Evolutionary conservation across 2,329 filamentous ascomycete species (phyloP), one percentile per base, ranked within the genome.

Genomic region (Drechslerella stenobrocha): DNA sequence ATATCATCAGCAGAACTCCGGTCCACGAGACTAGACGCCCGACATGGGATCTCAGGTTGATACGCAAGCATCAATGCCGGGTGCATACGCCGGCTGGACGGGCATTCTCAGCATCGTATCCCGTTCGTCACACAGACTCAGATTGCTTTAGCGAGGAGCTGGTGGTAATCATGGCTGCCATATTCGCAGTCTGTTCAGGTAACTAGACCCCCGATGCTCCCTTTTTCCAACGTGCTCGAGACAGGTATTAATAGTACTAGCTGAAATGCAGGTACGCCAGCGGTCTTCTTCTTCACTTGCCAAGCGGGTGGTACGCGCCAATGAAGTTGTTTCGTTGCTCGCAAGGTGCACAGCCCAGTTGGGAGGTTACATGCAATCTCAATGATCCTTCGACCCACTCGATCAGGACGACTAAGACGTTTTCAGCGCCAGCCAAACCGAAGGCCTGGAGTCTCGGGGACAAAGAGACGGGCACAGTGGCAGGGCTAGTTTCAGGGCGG

Each of bases 331-430:
- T 8, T 53, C 51, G 44, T 13, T 42, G 42, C 28, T 53, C 58
- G 61, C 47, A 58, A 66, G 61, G 35, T 66, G 61, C 61, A 66
- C 61, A 66, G 61, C 61, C 61, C 48, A 50, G 61, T 50, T 53
- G 22, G 52, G 57, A 55, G 53, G 57, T 58, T 42, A 42, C 37
- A 42, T 42, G 37, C 22, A 42, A 42, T 42, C 37, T 42, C 37
- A 42, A 42, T n/a, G 22, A 7, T 42, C 53, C 48, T 50, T 45
- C 37, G 61, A 59, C 53, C 53, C 61, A 66, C 61, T 55, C 61
- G 58, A 66, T 59, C 32, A 48, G 48, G 61, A 52, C 52, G 42
- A 46, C 37, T 52, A 66, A 59, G 61, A 59, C 53, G 48, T 2
- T 53, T 50, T 42, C 53, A 57, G 60, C 37, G n/a, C 37, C 37